Evolutionary conservation across 2,329 filamentous ascomycete species (phyloP).

Genomic region (Trichoderma asperellum): DNA sequence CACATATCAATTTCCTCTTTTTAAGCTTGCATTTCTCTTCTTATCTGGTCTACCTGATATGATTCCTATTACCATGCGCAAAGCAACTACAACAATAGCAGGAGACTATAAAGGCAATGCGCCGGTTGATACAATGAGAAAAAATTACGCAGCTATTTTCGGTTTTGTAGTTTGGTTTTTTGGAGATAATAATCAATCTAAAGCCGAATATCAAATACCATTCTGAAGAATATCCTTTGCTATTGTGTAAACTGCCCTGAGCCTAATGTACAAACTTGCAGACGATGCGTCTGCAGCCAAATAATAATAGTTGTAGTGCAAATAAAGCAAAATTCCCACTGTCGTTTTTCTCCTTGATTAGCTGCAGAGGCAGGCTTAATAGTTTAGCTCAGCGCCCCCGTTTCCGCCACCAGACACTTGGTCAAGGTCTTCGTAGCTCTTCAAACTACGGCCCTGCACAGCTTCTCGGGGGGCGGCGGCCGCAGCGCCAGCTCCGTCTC

Average conservation of each 20-base stretch:
- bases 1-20: neutral
- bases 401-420: slow-evolving; percentile 72
- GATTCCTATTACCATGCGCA: too few species aligned
- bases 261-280: slow-evolving; percentile 24
- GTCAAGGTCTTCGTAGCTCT: slow-evolving; percentile 97
- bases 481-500: slow-evolving; percentile 74
- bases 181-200: neutral
- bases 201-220: neutral
- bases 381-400: slow-evolving; percentile 84
- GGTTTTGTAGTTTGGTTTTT: neutral
- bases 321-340: neutral
- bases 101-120: neutral
- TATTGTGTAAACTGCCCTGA: slow-evolving; percentile 10
- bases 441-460: slow-evolving; percentile 87
- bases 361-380: slow-evolving; percentile 59
- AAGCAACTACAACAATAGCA: neutral
- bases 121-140: neutral
- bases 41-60: neutral
- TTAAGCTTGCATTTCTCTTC: neutral
- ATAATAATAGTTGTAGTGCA: neutral
- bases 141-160: too few species aligned
- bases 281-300: slow-evolving; percentile 4
- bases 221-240: slow-evolving; percentile 9
- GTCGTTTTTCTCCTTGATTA: neutral
- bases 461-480: slow-evolving; percentile 87